Conservation (phyloP, 495 filamentous ascomycete species). For the Astrothelium macrocarpum region DNA sequence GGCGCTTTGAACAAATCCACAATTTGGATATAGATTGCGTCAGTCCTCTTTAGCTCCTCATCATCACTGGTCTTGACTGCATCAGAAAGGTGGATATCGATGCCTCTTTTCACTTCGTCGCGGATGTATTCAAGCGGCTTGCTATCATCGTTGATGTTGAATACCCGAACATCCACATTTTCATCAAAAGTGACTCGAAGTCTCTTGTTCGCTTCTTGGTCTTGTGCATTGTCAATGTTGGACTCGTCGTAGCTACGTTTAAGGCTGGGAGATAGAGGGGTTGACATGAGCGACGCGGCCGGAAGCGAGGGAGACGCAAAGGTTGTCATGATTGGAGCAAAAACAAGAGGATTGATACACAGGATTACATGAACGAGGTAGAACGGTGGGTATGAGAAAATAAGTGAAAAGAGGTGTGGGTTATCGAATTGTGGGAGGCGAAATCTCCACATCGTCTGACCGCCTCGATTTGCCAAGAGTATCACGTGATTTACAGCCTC, state of each 20-base stretch:
- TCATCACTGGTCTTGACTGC: too few species aligned
- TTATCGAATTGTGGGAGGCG: too few species aligned
- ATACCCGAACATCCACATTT: slow-evolving; percentile 51
- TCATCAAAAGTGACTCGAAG: slow-evolving; percentile 60
- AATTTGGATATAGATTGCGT: slow-evolving; percentile 58
- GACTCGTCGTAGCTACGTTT: not conserved
- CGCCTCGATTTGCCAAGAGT: too few species aligned
- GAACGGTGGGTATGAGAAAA: not conserved
- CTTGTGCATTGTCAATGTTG: not conserved
- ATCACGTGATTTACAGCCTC: too few species aligned
- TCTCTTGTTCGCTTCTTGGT: not conserved
- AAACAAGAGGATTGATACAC: not conserved
- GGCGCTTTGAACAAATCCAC: slow-evolving; percentile 55
- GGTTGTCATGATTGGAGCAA: not conserved
- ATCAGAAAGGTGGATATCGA: slow-evolving; percentile 53
- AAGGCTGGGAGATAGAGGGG: not conserved
- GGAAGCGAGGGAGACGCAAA: not conserved
- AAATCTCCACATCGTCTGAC: too few species aligned
- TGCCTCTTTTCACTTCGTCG: slow-evolving; percentile 62
- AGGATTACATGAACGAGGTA: not conserved
- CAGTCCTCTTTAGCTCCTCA: slow-evolving; percentile 42
- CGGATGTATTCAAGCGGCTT: slow-evolving; percentile 52
- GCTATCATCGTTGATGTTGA: slow-evolving; percentile 43
- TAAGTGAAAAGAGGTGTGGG: too few species aligned
- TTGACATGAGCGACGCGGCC: not conserved